Evolutionary conservation across 257 asterid genomes (phyloP).

Genomic region (Coffea canephora): DNA sequence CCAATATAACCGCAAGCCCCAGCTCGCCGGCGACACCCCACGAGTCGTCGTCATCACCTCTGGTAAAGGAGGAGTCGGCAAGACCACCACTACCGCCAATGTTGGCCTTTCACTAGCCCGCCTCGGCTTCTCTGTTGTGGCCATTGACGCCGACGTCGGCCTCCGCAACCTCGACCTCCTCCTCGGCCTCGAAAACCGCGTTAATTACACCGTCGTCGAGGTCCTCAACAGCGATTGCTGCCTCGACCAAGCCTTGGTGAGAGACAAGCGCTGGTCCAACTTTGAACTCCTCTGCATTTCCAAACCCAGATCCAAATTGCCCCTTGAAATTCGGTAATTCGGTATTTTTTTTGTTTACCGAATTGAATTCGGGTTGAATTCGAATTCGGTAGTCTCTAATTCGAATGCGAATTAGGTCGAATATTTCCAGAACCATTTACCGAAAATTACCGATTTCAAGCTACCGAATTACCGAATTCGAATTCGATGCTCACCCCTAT

Average conservation of each 20-base stretch:
- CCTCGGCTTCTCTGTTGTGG: conserved; percentile 84
- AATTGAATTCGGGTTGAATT: no score
- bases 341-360: no score
- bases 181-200: conserved; percentile 92
- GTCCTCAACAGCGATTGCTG: conserved; percentile 95
- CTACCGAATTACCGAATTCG: no score
- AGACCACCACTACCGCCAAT: conserved; percentile 97
- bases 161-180: conserved; percentile 94
- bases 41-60: conserved; percentile 93
- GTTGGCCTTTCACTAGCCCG: conserved; percentile 92
- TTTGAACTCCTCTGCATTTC: conserved; percentile 91
- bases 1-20: conserved; percentile 97
- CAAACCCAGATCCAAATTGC: conserved; percentile 85
- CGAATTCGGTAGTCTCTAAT: no score
- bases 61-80: conserved; percentile 97
- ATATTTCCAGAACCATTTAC: no score
- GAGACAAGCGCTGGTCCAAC: conserved; percentile 96
- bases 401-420: no score
- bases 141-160: conserved; percentile 97
- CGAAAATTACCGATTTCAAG: no score
- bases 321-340: conserved; percentile 31
- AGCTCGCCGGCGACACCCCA: conserved; percentile 89
- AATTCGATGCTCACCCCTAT: no score
- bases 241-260: conserved; percentile 90
- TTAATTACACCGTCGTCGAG: conserved; percentile 90